These are phyloP conservation scores for Xerocomellus amylosporus DNA, from an alignment of 768 basidiomycete genomes.

Conservation along the genomic window DNA sequence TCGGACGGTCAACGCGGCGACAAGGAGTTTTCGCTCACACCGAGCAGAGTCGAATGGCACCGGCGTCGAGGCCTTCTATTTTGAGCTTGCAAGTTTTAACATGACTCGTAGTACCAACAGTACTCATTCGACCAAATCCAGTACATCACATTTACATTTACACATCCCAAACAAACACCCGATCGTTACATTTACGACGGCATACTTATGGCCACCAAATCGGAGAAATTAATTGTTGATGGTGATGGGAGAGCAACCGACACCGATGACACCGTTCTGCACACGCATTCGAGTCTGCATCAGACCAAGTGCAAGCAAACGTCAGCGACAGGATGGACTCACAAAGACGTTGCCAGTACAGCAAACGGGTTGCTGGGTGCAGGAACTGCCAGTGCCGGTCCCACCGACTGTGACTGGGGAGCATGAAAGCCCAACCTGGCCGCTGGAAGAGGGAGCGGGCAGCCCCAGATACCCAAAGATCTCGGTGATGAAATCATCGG, in stretches of 20 bases:
- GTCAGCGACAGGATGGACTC: not conserved
- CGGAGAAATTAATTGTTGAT: not conserved
- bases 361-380: not conserved
- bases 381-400: not conserved
- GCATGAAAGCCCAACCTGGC: slow-evolving; percentile 1
- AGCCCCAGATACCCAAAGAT: not conserved
- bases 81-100: not conserved
- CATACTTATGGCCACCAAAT: not conserved
- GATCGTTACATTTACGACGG: not conserved
- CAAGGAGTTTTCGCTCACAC: not conserved
- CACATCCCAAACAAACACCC: too few relatives aligned
- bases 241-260: slow-evolving; percentile 1
- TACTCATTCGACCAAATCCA: too few relatives aligned
- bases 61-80: too few relatives aligned
- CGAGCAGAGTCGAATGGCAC: not conserved
- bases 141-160: too few relatives aligned
- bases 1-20: not conserved
- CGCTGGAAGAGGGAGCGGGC: not conserved
- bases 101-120: too few relatives aligned
- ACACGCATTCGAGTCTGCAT: not conserved
- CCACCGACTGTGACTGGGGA: not conserved
- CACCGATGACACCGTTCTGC: not conserved
- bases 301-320: not conserved
- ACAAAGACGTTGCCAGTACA: slow-evolving; percentile 1
- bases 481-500: not conserved